A percentile compares a stretch with the other conserved stretches of the same genome.
phyloP scores from a whole-genome alignment of 495 filamentous ascomycete species.

The Penicillium steckii region DNA sequence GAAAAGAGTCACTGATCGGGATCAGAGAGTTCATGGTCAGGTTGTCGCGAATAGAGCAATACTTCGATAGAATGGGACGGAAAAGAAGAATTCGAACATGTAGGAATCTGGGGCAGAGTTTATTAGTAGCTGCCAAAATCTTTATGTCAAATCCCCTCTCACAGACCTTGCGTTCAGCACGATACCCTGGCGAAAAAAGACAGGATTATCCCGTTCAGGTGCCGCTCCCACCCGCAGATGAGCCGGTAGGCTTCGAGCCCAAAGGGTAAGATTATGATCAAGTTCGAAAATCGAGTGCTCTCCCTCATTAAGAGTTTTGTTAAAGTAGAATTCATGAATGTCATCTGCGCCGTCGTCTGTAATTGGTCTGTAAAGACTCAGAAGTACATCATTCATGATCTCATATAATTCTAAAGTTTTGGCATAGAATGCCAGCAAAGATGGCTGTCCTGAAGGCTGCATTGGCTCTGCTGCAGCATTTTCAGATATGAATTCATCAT shows the following conservation, averaged over 20 bases:
- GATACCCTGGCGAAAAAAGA: conserved; percentile 35
- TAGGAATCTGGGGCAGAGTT: background rate
- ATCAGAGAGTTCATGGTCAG: conserved; percentile 19
- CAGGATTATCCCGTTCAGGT: conserved; percentile 6
- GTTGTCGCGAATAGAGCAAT: conserved; percentile 33
- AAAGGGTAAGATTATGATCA: conserved; percentile 32
- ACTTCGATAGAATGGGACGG: conserved; percentile 35
- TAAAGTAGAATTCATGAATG: conserved; percentile 34
- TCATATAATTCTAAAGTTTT: conserved; percentile 40
- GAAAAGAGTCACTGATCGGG: conserved; percentile 31
- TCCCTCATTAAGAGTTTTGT: conserved; percentile 20
- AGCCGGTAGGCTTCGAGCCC: conserved; percentile 29
- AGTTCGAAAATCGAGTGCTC: conserved; percentile 37
- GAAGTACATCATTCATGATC: conserved; percentile 40
- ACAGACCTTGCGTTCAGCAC: conserved; percentile 31
- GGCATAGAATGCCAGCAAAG: conserved; percentile 41
- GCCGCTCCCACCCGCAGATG: conserved; percentile 21
- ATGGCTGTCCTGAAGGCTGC: conserved; percentile 28
- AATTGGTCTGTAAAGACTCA: conserved; percentile 32
- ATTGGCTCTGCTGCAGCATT: conserved; percentile 14
- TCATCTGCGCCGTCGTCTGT: conserved; percentile 29
- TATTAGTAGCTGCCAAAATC: background rate
- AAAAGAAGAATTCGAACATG: conserved; percentile 40
- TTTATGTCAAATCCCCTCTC: background rate
- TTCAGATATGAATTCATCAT: conserved; percentile 36